phyloP scores from a whole-genome alignment of 2,329 filamentous ascomycete species.

The Cytospora piceae region DNA sequence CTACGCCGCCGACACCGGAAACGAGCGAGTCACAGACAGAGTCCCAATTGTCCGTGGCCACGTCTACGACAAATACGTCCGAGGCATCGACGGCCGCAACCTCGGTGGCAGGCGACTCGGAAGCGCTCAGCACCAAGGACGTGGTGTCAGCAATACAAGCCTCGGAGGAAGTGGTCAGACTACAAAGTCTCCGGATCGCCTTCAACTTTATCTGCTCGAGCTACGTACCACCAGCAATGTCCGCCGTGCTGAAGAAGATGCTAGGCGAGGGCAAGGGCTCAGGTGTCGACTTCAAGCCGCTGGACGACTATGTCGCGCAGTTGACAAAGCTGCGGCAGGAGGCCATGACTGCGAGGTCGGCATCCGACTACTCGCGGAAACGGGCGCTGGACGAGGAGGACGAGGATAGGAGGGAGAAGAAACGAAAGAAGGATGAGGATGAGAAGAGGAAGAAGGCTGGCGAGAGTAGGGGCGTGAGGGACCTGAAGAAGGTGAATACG shows the following conservation, averaged over 20 bases:
- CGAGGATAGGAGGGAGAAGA: constrained; percentile 74
- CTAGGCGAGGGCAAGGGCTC: constrained; percentile 39
- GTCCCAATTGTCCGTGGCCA: constrained; percentile 48
- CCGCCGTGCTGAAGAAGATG: constrained; percentile 45
- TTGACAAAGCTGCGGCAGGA: constrained; percentile 72
- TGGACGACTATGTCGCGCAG: constrained; percentile 70
- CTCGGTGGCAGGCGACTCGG: constrained; percentile 43
- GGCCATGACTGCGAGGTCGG: constrained; percentile 68
- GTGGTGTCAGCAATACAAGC: constrained; percentile 50
- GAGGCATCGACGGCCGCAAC: constrained; percentile 52
- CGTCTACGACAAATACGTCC: constrained; percentile 42
- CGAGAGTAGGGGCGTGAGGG: constrained; percentile 75
- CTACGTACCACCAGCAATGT: constrained; percentile 58
- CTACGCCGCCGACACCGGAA: constrained; percentile 38
- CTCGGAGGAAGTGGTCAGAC: constrained; percentile 52
- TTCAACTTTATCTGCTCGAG: constrained; percentile 66
- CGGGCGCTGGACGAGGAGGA: constrained; percentile 69
- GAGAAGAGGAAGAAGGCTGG: constrained; percentile 79
- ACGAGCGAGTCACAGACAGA: constrained; percentile 41
- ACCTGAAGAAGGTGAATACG: constrained; percentile 88
- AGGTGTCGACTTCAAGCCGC: constrained; percentile 67
- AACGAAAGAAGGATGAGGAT: constrained; percentile 83
- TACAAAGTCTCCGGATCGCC: constrained; percentile 68
- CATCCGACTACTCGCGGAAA: constrained; percentile 73
- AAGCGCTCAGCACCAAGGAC: constrained; percentile 32